Evolutionary conservation across 345 rosid genomes (phyloP), one percentile per base, ranked within the genome.

Genomic region (Dipteronia dyeriana): DNA sequence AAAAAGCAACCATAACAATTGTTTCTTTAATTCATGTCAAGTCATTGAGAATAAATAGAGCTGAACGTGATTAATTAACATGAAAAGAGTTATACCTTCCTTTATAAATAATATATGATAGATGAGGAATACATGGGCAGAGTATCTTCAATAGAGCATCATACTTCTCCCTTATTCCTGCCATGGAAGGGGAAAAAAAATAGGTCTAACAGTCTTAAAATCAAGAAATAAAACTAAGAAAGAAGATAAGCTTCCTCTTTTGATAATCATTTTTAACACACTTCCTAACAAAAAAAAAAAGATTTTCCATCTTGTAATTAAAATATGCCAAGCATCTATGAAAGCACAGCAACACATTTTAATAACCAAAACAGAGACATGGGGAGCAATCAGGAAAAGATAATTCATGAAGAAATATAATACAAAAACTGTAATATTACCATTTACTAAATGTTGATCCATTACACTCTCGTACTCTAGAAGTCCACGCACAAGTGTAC

Each of bases 121-220:
- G 79, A 66, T 60, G 88, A 5, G 91, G 86, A 73, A 88, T 79
- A 82, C 82, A 85, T 13, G 91, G 74, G 60, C 92, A 87, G 71
- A 92, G 85, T 63, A 82, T 85, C 86, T 84, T 87, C 88, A 92
- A 71, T 69, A 92, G 80, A 60, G 86, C 70, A 68, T 61, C 65
- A 78, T 85, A 88, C 72, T 88, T 92, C 85, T 87, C 90, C 82
- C 82, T 81, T 73, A 91, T 86, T 79, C 95, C 98, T 95, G 82
- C 66, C 57, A 75, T 41, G 25, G 39, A 71, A 75, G 19, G 7
- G 5, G 4, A 54, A 62, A 80, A 45, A 56, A 45, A 56, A 66
- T 69, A 25, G 51, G 57, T 67, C 29, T 19, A 72, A 71, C 76
- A 76, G 68, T 53, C 66, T 45, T 53, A 53, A 73, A 61, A 11